phyloP scores from a whole-genome alignment of 2,329 filamentous ascomycete genomes.

The Epichloe glyceriae region DNA sequence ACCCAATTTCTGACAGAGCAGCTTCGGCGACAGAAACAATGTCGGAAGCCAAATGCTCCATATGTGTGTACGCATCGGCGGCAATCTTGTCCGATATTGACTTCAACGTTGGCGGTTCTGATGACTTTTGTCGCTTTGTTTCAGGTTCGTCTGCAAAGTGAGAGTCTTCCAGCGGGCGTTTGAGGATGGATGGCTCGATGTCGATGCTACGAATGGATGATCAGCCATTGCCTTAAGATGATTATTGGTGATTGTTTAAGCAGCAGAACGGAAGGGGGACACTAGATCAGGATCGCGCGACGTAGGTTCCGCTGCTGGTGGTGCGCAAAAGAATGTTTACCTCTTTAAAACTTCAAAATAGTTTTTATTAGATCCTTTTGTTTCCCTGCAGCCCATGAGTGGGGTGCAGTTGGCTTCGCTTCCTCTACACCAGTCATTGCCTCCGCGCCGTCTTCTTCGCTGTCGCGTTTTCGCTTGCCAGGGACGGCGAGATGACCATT shows the following conservation, averaged over 20 bases:
- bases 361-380: constrained; percentile 25
- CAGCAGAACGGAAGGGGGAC: not conserved
- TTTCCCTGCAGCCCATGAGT: constrained; percentile 15
- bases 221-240: constrained; percentile 15
- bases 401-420: constrained; percentile 12
- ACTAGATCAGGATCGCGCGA: not conserved
- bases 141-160: constrained; percentile 36
- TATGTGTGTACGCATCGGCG: constrained; percentile 38
- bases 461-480: constrained; percentile 48
- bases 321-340: constrained; percentile 16
- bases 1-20: constrained; percentile 34
- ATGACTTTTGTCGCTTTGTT: constrained; percentile 47
- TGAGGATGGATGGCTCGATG: constrained; percentile 39
- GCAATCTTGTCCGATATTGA: constrained; percentile 43
- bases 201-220: constrained; percentile 34
- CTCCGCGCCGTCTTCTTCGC: constrained; percentile 25
- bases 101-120: constrained; percentile 24
- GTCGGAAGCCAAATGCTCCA: constrained; percentile 54
- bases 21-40: constrained; percentile 35
- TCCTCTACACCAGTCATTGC: constrained; percentile 16
- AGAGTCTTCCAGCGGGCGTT: constrained; percentile 34
- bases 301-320: not conserved
- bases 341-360: constrained; percentile 25
- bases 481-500: constrained; percentile 21
- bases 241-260: not conserved